Evolutionary conservation across 1,139 yeast species (phyloP), one percentile per base, ranked within the genome.

Genomic region (Sugiyamaella paludigena): DNA sequence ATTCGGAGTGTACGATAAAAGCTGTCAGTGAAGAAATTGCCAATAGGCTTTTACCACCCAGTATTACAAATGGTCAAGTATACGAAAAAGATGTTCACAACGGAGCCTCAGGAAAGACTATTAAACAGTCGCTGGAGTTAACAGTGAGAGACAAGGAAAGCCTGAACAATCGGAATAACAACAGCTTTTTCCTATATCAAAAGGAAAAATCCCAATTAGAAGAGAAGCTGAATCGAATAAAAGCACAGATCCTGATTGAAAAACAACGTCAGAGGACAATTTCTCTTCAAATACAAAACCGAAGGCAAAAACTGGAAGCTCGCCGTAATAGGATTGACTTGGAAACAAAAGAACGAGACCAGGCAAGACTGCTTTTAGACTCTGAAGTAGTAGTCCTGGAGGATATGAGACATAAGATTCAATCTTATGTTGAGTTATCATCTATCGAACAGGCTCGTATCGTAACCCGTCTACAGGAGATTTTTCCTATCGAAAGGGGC

Each of bases 401-500:
- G 10, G 11, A 24, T 15, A 41, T 33, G 31, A 34, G 16, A 13
- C 34, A 36, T 39, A 36, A 39, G n/a, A 34, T 53, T 26, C 37
- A 37, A 8, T 36, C 48, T 2, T 39, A 47, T 12, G 44, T 52
- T 7, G 50, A 56, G 1, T 40, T 57, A 7, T 34, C 49, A 0
- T 32, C 50, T n/a, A 32, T 53, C 2, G 62, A 62, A 42, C 55
- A 52, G 31, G 55, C 65, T 12, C 56, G 68, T 34, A 56, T 67
- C 1, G 60, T 64, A 8, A 36, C 42, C 5, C 49, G 43, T 2
- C 50, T 71, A 11, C 54, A 59, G 19, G 53, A 55, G 7, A 66
- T 72, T 2, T 72, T 72, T 58, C 74, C 73, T 15, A 72, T 72
- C 29, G 67, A 64, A 33, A 63, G 67, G 10, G 40, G 35, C 4